phyloP scores from a whole-genome alignment of 2,329 filamentous ascomycete genomes.

The Epichloe scottii region DNA sequence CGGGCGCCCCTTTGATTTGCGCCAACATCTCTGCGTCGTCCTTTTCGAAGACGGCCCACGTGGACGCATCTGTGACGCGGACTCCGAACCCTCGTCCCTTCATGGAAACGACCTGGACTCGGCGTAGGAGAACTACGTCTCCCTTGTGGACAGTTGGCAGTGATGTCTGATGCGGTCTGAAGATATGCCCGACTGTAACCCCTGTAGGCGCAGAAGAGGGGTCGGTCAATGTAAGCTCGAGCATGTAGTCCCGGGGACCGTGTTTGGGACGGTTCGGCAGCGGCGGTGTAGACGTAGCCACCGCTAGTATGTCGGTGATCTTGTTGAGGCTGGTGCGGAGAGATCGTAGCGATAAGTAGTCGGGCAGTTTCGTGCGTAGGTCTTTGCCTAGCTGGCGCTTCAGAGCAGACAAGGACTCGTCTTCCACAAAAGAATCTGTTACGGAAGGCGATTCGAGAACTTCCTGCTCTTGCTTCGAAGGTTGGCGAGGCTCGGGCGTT shows the following conservation, averaged over 20 bases:
- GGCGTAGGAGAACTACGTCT: constrained; percentile 45
- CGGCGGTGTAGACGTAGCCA: constrained; percentile 38
- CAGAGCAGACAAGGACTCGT: constrained; percentile 21
- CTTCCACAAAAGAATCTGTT: constrained; percentile 11
- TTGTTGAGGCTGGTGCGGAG: constrained; percentile 37
- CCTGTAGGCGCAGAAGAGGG: constrained; percentile 36
- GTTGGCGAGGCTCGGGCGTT: neutral
- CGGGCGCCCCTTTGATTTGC: constrained; percentile 46
- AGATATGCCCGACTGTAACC: constrained; percentile 44
- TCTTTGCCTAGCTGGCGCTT: constrained; percentile 34
- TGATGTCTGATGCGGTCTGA: constrained; percentile 43
- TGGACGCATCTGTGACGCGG: constrained; percentile 39
- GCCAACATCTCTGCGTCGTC: constrained; percentile 26
- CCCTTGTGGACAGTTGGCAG: constrained; percentile 43
- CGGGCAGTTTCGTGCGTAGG: constrained; percentile 36
- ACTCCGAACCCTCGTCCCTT: constrained; percentile 44
- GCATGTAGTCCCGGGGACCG: constrained; percentile 46
- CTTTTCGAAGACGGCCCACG: constrained; percentile 49
- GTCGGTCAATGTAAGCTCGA: constrained; percentile 46
- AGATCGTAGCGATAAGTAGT: constrained; percentile 38
- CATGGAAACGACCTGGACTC: constrained; percentile 41
- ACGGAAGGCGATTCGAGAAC: constrained; percentile 17
- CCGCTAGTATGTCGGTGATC: constrained; percentile 39
- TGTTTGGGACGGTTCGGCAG: constrained; percentile 41
- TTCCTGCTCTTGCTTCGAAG: constrained; percentile 6